Percentiles rank a stretch among this genome's conserved stretches.
Evolutionary conservation across 306 rosid species (phyloP).

Genomic region (Lathyrus tuberosus): DNA sequence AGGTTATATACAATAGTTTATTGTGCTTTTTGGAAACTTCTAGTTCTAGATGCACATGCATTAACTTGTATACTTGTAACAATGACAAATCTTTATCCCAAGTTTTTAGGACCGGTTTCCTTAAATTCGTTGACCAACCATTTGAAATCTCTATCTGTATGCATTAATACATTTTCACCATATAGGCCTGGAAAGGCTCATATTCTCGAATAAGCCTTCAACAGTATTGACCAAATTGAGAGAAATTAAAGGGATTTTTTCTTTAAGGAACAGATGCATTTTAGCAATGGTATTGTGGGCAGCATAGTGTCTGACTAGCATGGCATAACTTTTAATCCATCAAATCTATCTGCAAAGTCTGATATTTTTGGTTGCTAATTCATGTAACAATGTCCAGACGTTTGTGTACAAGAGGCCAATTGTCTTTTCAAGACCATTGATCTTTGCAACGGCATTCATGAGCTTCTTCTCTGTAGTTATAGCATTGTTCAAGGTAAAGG

Average conservation of each 20-base stretch:
- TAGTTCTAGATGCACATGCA: constrained; percentile 28
- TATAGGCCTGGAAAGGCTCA: constrained; percentile 4
- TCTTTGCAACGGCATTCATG: constrained; percentile 95
- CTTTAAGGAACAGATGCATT: constrained; percentile 11
- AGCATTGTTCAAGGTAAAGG: constrained; percentile 87
- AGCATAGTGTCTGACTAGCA: constrained; percentile 14
- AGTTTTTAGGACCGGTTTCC: constrained; percentile 4
- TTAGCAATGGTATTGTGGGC: constrained; percentile 12
- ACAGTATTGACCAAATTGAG: constrained; percentile 1
- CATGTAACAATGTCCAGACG: constrained; percentile 54
- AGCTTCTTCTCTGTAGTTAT: constrained; percentile 97
- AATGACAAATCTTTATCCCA: constrained; percentile 24
- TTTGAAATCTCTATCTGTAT: constrained; percentile 8
- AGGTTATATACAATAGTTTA: constrained; percentile 55
- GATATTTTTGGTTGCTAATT: constrained; percentile 41
- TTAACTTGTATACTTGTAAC: constrained; percentile 6
- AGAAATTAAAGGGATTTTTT: not conserved
- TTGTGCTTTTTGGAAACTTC: constrained; percentile 13
- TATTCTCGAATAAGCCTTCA: constrained; percentile 30
- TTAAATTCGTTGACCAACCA: constrained; percentile 8
- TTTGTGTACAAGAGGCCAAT: constrained; percentile 85
- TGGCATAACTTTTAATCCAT: constrained; percentile 14
- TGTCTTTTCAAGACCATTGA: constrained; percentile 71
- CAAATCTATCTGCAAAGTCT: constrained; percentile 31
- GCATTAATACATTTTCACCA: constrained; percentile 16